These are phyloP conservation scores for Laetiporus sulphureus DNA, from an alignment of 1,284 basidiomycete genomes.

Conservation along the genomic window DNA sequence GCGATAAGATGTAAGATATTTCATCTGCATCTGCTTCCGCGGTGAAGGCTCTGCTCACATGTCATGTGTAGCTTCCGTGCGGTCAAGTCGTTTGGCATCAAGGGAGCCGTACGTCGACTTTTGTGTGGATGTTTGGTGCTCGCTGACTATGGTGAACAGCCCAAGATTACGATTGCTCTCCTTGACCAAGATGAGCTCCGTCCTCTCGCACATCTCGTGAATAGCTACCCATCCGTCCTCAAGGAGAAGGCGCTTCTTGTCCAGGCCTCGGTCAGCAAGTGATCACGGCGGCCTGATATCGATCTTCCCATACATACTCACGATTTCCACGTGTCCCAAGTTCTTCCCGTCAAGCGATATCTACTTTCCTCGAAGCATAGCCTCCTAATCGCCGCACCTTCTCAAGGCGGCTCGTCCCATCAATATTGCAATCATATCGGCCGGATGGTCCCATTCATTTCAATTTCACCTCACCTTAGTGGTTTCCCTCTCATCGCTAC, in stretches of 20 bases:
- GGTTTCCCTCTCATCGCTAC: conserved; percentile 5
- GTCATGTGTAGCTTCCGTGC: conserved; percentile 54
- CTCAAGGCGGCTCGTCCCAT: no score
- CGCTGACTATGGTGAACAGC: conserved; percentile 31
- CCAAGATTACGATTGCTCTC: conserved; percentile 77
- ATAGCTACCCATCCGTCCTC: conserved; percentile 75
- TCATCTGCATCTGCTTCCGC: conserved; percentile 9
- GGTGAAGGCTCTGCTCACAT: background rate
- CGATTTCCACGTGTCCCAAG: background rate
- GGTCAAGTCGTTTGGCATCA: conserved; percentile 74
- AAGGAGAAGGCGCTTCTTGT: conserved; percentile 62
- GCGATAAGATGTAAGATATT: conserved; percentile 75
- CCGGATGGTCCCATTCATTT: conserved; percentile 5
- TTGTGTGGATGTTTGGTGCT: conserved; percentile 1
- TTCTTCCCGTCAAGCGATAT: background rate
- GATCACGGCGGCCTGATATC: no score
- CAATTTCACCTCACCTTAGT: conserved; percentile 6
- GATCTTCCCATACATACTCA: no score
- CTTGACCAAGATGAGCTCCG: conserved; percentile 82
- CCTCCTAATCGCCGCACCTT: no score
- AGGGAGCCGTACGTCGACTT: conserved; percentile 55
- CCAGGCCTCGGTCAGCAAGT: conserved; percentile 29
- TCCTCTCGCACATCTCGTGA: conserved; percentile 79
- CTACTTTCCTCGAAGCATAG: no score
- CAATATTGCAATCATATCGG: conserved; percentile 5